These are phyloP conservation scores for Arabidopsis suecica DNA, from an alignment of 345 rosid species.

Conservation along the genomic window DNA sequence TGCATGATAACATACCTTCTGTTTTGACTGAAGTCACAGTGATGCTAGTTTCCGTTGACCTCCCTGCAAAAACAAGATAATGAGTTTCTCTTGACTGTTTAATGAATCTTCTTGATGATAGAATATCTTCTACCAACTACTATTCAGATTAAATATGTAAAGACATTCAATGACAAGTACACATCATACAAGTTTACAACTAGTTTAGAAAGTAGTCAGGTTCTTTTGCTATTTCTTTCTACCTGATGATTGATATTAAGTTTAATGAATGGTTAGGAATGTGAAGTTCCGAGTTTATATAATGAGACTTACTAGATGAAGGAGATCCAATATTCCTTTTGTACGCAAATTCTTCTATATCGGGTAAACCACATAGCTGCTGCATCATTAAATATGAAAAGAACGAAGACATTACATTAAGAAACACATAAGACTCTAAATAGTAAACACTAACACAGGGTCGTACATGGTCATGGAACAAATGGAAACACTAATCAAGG, in stretches of 20 bases:
- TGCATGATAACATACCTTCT: constrained; percentile 24
- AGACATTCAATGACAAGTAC: neutral
- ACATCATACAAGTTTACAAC: neutral
- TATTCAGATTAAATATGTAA: neutral
- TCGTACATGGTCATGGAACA: neutral
- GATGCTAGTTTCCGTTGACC: constrained; percentile 39
- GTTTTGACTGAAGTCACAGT: constrained; percentile 38
- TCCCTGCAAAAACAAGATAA: constrained; percentile 48
- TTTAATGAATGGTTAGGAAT: neutral
- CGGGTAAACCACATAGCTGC: constrained; percentile 60
- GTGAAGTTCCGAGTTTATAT: neutral
- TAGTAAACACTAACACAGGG: neutral
- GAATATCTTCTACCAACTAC: constrained; percentile 4
- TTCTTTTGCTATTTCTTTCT: neutral
- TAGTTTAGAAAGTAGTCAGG: constrained; percentile 10
- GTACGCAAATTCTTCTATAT: constrained; percentile 81
- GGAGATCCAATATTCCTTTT: constrained; percentile 51
- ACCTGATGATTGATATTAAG: constrained; percentile 7
- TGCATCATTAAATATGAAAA: constrained; percentile 39
- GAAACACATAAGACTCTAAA: neutral
- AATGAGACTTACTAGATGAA: constrained; percentile 49
- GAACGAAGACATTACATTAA: neutral
- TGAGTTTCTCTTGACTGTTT: neutral
- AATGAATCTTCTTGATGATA: constrained; percentile 3
- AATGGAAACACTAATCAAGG: constrained; percentile 12